Evolutionary conservation across 169 alveolate genomes (phyloP).

Genomic region (Plasmodium relictum): DNA sequence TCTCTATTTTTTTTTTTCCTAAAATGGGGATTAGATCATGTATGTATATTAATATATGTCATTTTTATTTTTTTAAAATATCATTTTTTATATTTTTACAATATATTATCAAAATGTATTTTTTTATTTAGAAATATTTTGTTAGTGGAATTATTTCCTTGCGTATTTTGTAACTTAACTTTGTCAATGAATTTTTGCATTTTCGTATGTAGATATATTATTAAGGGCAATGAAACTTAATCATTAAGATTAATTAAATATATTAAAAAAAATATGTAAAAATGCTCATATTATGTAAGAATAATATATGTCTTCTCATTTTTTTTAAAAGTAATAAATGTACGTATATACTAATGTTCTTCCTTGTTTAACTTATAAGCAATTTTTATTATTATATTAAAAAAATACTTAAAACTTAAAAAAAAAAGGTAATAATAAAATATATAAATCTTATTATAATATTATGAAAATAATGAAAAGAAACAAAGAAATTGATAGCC

Average conservation of each 20-base stretch:
- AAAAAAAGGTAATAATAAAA: conserved; percentile 10
- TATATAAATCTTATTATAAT: not conserved
- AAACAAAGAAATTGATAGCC: not conserved
- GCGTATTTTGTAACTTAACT: conserved; percentile 62
- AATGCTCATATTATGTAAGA: too few species aligned
- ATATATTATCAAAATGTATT: conserved; percentile 50
- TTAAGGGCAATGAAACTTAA: too few species aligned
- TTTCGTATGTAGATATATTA: not conserved
- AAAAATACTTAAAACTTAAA: conserved; percentile 31
- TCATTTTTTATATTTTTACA: conserved; percentile 21
- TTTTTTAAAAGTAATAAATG: too few species aligned
- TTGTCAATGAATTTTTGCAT: conserved; percentile 75
- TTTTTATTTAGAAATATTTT: conserved; percentile 37
- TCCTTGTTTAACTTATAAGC: conserved; percentile 1
- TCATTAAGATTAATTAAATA: too few species aligned
- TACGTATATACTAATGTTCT: not conserved
- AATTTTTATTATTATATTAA: conserved; percentile 21
- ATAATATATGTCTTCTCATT: too few species aligned
- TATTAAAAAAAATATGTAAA: too few species aligned
- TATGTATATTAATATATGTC: too few species aligned
- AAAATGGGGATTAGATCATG: not conserved
- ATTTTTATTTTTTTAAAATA: not conserved
- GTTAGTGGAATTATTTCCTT: conserved; percentile 24
- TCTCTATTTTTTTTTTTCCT: conserved; percentile 63
- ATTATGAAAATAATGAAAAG: conserved; percentile 5